Percentiles rank a stretch among this genome's conserved stretches.
Evolutionary conservation across 129 eudicot species (phyloP).

Genomic region (Oenanthe sinensis): DNA sequence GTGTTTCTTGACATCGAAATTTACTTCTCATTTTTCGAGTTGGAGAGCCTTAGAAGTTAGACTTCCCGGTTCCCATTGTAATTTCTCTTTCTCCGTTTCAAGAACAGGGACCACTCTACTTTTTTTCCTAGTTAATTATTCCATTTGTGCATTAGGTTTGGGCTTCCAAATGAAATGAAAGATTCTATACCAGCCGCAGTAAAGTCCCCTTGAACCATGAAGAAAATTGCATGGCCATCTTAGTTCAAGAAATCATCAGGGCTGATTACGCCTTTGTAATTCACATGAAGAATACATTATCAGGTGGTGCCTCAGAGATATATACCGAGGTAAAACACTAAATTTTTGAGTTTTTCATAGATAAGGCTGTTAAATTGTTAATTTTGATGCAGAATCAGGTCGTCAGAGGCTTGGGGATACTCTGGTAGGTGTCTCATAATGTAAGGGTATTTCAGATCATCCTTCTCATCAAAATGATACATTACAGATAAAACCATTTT

Average conservation of each 20-base stretch:
- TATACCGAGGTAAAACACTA: slow-evolving; percentile 35
- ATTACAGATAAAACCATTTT: background rate
- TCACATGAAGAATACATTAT: slow-evolving; percentile 40
- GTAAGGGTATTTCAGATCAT: slow-evolving; percentile 15
- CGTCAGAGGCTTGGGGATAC: slow-evolving; percentile 46
- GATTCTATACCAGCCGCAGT: slow-evolving; percentile 33
- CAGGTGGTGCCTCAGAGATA: slow-evolving; percentile 36
- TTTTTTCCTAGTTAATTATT: background rate
- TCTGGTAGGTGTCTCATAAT: slow-evolving; percentile 35
- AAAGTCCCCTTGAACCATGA: slow-evolving; percentile 19
- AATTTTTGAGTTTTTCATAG: background rate
- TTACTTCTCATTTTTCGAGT: background rate
- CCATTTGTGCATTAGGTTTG: background rate
- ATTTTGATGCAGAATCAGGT: slow-evolving; percentile 27
- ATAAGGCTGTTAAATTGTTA: background rate
- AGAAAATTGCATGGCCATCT: slow-evolving; percentile 27
- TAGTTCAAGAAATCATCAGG: slow-evolving; percentile 39
- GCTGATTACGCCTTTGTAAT: slow-evolving; percentile 45
- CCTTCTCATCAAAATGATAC: background rate
- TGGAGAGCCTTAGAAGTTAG: background rate
- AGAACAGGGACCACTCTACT: background rate
- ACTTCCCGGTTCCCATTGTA: too few relatives aligned
- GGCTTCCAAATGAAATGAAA: slow-evolving; percentile 56
- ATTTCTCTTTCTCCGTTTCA: background rate
- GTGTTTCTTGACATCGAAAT: background rate